Evolutionary conservation across 1,139 yeast genomes (phyloP).

Genomic region (Geotrichum restrictum): DNA sequence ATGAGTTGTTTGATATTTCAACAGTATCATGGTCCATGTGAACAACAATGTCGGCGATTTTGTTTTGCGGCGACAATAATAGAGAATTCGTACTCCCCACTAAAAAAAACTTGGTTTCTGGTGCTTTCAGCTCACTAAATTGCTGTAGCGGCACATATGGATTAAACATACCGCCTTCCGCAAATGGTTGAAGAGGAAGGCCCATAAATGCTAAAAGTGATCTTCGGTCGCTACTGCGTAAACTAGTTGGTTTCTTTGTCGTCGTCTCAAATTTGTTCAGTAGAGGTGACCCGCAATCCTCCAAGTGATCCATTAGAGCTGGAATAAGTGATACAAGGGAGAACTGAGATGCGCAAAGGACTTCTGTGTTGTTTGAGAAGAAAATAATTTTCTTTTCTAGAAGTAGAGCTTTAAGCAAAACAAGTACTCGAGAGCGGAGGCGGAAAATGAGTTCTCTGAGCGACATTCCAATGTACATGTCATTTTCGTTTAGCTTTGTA

Average conservation of each 20-base stretch:
- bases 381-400: constrained; percentile 63
- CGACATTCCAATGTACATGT: constrained; percentile 71
- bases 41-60: constrained; percentile 53
- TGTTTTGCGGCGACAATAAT: constrained; percentile 67
- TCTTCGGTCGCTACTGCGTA: constrained; percentile 72
- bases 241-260: constrained; percentile 58
- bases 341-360: constrained; percentile 66
- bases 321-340: constrained; percentile 72
- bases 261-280: constrained; percentile 55
- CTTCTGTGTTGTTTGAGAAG: constrained; percentile 78
- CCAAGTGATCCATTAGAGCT: constrained; percentile 64
- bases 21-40: constrained; percentile 46
- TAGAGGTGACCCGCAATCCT: constrained; percentile 77
- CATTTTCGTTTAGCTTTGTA: constrained; percentile 46
- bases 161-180: constrained; percentile 81
- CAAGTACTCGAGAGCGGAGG: constrained; percentile 57
- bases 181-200: constrained; percentile 79
- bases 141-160: constrained; percentile 94
- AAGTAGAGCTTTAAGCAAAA: constrained; percentile 69
- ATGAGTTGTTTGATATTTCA: constrained; percentile 46
- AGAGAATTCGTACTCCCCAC: constrained; percentile 87
- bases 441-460: constrained; percentile 60
- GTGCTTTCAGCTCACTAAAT: constrained; percentile 61
- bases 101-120: constrained; percentile 60
- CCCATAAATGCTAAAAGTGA: constrained; percentile 81